These are phyloP conservation scores for Fusarium solani-melongenae DNA, from an alignment of 2,329 filamentous ascomycete species.

Conservation along the genomic window DNA sequence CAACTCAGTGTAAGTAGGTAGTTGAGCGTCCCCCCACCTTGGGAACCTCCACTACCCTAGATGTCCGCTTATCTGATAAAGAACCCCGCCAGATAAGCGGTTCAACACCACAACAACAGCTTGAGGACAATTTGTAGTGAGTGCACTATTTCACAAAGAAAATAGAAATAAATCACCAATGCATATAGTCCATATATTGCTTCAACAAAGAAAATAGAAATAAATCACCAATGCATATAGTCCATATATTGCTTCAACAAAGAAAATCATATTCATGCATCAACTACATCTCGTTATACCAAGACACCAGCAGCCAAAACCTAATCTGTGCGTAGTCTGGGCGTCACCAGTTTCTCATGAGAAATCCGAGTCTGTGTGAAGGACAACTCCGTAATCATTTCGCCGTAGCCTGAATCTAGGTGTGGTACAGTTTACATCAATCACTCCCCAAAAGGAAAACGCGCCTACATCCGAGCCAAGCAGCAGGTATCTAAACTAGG, in stretches of 20 bases:
- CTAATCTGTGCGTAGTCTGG: slow-evolving; percentile 5
- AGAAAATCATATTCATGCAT: not conserved
- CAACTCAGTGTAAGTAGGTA: not conserved
- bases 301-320: not conserved
- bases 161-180: not conserved
- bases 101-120: not conserved
- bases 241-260: not conserved
- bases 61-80: not conserved
- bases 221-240: not conserved
- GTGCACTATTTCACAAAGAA: not conserved
- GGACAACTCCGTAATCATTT: slow-evolving; percentile 43
- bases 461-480: slow-evolving; percentile 32
- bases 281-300: not conserved
- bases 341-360: slow-evolving; percentile 19
- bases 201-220: not conserved
- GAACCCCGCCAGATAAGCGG: not conserved
- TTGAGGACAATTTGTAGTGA: not conserved
- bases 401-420: slow-evolving; percentile 45
- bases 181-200: not conserved
- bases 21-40: not conserved
- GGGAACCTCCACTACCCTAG: not conserved
- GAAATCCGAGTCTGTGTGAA: slow-evolving; percentile 18
- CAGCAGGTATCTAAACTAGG: slow-evolving; percentile 42
- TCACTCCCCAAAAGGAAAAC: slow-evolving; percentile 41
- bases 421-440: slow-evolving; percentile 47